A percentile compares a stretch with the other conserved stretches of the same genome.
Conservation (phyloP, 1,139 yeast species). For the Lodderomyces jiufengensis region DNA sequence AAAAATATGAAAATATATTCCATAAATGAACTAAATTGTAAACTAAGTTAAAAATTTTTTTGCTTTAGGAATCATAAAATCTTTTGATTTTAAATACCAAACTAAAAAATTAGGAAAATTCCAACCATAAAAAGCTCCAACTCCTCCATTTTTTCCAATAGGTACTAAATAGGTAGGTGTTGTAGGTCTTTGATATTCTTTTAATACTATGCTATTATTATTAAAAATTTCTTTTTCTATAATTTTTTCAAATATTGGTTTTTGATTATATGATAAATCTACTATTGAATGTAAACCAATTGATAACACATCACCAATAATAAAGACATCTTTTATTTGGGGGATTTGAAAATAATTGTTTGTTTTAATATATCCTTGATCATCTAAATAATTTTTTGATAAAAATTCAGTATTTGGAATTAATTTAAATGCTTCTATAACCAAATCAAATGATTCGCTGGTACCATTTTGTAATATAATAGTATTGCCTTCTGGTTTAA, state of each 20-base stretch:
- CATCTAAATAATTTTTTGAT: constrained; percentile 16
- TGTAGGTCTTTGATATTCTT: constrained; percentile 13
- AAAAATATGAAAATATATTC: too few species aligned
- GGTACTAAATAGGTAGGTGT: constrained; percentile 24
- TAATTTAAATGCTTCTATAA: constrained; percentile 21
- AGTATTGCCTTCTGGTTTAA: constrained; percentile 7
- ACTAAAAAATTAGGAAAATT: constrained; percentile 28
- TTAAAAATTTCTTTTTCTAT: constrained; percentile 18
- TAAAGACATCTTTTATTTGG: constrained; percentile 24
- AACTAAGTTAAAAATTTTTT: constrained; percentile 9
- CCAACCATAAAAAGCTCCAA: constrained; percentile 29
- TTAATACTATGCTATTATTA: constrained; percentile 11
- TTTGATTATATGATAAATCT: constrained; percentile 26
- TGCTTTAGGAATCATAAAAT: constrained; percentile 19
- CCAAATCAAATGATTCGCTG: constrained; percentile 25
- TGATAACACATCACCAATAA: constrained; percentile 31
- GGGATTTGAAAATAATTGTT: constrained; percentile 24
- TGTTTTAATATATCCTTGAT: constrained; percentile 22
- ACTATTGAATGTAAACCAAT: constrained; percentile 21
- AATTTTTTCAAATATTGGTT: constrained; percentile 16
- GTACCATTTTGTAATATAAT: constrained; percentile 13
- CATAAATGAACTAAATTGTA: too few species aligned
- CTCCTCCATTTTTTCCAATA: constrained; percentile 35
- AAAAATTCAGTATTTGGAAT: constrained; percentile 27
- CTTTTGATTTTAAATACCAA: constrained; percentile 22